These are phyloP conservation scores for Candida sp. DNA, from an alignment of 1,139 yeast genomes.

Conservation along the genomic window DNA sequence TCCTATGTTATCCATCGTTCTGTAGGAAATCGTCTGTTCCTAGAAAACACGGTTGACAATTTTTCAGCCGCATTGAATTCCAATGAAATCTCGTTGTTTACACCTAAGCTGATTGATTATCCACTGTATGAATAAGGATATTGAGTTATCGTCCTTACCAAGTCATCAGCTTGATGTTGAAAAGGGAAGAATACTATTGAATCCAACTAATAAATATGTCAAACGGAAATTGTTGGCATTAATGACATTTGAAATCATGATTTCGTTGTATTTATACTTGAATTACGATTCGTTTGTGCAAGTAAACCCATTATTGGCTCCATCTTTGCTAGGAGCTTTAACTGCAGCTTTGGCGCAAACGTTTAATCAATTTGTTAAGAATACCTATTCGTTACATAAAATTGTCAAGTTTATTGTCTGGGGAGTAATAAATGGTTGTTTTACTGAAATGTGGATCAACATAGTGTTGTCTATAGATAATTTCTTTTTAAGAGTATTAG, in stretches of 20 bases:
- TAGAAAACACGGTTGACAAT: not conserved
- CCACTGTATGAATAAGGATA: constrained; percentile 1
- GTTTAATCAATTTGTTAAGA: constrained; percentile 44
- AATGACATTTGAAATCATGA: constrained; percentile 20
- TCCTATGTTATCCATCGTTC: not conserved
- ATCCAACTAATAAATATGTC: constrained; percentile 1
- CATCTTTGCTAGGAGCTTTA: constrained; percentile 41
- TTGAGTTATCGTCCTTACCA: constrained; percentile 1
- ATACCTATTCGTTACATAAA: constrained; percentile 35
- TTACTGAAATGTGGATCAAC: constrained; percentile 58
- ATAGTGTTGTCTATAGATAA: constrained; percentile 38
- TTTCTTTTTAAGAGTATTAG: constrained; percentile 32
- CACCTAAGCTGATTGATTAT: not conserved
- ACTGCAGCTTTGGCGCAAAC: constrained; percentile 62
- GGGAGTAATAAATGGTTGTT: constrained; percentile 60
- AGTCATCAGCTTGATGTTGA: constrained; percentile 2
- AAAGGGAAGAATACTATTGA: not conserved
- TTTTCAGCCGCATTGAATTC: not conserved
- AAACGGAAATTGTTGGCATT: constrained; percentile 6
- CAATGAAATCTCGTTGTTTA: not conserved
- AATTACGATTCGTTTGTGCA: constrained; percentile 20
- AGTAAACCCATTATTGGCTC: constrained; percentile 31
- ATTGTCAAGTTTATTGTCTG: constrained; percentile 52
- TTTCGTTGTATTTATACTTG: constrained; percentile 23
- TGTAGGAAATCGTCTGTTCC: not conserved